These are phyloP conservation scores for Veloboletus limbatus DNA, from an alignment of 1,284 basidiomycete genomes.

Conservation along the genomic window DNA sequence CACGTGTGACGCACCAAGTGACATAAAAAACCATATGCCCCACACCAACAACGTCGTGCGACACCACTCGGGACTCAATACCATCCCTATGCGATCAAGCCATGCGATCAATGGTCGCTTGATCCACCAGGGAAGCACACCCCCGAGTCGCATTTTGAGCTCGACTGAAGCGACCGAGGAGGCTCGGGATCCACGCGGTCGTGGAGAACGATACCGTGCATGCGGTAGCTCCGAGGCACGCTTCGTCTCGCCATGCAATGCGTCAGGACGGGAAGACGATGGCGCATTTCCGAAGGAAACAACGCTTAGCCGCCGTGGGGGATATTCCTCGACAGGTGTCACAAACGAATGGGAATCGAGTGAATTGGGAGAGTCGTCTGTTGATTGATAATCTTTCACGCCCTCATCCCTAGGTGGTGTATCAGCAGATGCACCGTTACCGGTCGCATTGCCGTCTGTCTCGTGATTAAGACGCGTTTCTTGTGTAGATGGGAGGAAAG, in stretches of 20 bases:
- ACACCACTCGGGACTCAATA: constrained; percentile 81
- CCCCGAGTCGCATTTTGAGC: constrained; percentile 39
- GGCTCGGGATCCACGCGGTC: constrained; percentile 14
- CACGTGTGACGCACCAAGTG: constrained; percentile 57
- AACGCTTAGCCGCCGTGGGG: constrained; percentile 19
- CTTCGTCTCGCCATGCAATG: constrained; percentile 19
- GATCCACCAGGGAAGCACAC: constrained; percentile 45
- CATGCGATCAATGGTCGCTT: constrained; percentile 59
- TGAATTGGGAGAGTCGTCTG: constrained; percentile 38
- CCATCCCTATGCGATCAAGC: constrained; percentile 69
- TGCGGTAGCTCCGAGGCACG: not conserved
- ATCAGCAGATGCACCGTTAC: constrained; percentile 13
- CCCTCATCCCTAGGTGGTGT: constrained; percentile 16
- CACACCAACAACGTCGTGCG: constrained; percentile 83
- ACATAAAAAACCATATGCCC: constrained; percentile 80
- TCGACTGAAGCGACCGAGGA: constrained; percentile 35
- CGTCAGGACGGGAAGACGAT: constrained; percentile 11
- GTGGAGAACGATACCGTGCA: constrained; percentile 13
- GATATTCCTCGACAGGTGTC: constrained; percentile 34
- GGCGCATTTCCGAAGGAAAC: constrained; percentile 1
- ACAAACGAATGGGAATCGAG: constrained; percentile 38
- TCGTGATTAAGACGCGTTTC: constrained; percentile 16
- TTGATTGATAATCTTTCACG: constrained; percentile 40
- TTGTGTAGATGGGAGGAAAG: constrained; percentile 25
- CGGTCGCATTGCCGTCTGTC: constrained; percentile 8